These are phyloP conservation scores for Pisolithus microcarpus DNA, from an alignment of 768 basidiomycete species.

Conservation along the genomic window DNA sequence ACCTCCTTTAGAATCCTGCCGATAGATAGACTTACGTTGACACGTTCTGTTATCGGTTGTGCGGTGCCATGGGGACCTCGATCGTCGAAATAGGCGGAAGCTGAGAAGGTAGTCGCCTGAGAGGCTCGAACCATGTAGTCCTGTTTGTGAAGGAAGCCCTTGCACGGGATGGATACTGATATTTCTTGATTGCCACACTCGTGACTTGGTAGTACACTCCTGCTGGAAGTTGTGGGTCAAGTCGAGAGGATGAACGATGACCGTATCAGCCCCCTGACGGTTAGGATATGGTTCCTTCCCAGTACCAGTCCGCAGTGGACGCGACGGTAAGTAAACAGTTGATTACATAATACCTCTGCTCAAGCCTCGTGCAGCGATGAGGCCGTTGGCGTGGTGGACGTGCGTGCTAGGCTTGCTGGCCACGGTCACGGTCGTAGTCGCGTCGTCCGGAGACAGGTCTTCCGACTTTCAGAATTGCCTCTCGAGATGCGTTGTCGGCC, in stretches of 20 bases:
- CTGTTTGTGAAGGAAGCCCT: not conserved
- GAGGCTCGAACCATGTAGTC: constrained; percentile 30
- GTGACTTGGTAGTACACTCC: not conserved
- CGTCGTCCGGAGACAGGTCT: constrained; percentile 30
- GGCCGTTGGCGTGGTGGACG: constrained; percentile 4
- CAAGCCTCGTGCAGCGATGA: constrained; percentile 7
- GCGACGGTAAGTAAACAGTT: not conserved
- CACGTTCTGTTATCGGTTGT: constrained; percentile 71
- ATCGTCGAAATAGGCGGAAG: constrained; percentile 69
- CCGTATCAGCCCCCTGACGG: no score
- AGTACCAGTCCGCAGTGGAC: no score
- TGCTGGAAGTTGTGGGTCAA: no score
- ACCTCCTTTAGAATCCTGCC: constrained; percentile 1
- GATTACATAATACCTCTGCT: not conserved
- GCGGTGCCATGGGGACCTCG: constrained; percentile 64
- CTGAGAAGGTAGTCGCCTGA: constrained; percentile 57
- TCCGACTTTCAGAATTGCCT: constrained; percentile 32
- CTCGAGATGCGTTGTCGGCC: constrained; percentile 24
- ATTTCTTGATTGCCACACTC: not conserved
- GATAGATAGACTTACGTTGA: constrained; percentile 48
- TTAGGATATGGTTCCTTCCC: no score
- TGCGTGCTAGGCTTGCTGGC: constrained; percentile 12
- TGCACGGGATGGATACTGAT: not conserved
- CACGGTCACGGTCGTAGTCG: constrained; percentile 1
- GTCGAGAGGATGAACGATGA: no score